Evolutionary conservation across 1,284 basidiomycete genomes (phyloP), one percentile per base, ranked within the genome.

Genomic region (Malassezia slooffiae): DNA sequence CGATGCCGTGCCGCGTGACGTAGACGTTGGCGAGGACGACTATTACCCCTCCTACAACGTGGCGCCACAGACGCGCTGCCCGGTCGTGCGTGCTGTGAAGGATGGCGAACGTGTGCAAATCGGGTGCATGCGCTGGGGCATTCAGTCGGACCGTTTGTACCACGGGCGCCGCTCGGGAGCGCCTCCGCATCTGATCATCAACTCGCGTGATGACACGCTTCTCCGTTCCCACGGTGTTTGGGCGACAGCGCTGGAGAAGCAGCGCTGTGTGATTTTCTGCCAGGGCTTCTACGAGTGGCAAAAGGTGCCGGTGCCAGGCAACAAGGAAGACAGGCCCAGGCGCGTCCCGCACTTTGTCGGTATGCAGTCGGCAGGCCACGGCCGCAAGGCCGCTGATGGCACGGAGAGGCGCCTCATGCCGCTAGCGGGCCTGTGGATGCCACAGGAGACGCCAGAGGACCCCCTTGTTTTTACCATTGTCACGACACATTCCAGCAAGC

Each of bases 351-450:
- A 88, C 82, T 32, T 93, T 89, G 71, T 95, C 82, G 69, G 90
- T 87, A 72, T 95, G 90, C 84, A 35, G 3, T 43, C 53, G 10
- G 27, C 26, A 0, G 64, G 64, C 3, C 42, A 37, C 2, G 64
- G 64, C 0, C 74, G 85, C 40, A 82, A 82, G 61, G 82, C 81
- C 34, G 80, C 80, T 54, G 75, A 57, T 6, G 67, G 80, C 12
- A 81, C 83, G 50, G 59, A 62, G 34, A 78, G 77, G 2, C 75
- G 74, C 24, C 59, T 91, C 2, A 80, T 95, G 77, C 78, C 88
- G 24, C 75, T 95, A 61, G 90, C 90, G 0, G 90, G 88, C 0
- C 72, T 95, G 0, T 95, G 83, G 89, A 93, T 52, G 76, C 74
- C 74, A 5, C 76, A 50, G 41, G 62, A 71, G 77, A 82, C 77